phyloP scores from a whole-genome alignment of 129 eudicot species.

The Artemisia argyi region DNA sequence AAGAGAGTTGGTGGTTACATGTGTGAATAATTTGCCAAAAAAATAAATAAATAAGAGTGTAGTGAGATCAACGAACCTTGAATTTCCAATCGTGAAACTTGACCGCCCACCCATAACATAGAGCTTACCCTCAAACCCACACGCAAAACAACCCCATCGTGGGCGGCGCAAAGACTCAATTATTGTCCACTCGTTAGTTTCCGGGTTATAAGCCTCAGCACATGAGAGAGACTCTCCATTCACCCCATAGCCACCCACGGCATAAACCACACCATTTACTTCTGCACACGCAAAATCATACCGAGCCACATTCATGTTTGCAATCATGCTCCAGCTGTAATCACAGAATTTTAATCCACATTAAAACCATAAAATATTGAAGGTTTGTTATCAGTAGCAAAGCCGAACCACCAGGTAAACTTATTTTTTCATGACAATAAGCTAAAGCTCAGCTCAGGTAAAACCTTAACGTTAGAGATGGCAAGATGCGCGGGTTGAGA shows the following conservation, averaged over 20 bases:
- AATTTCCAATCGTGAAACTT: constrained; percentile 95
- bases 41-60: background rate
- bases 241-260: constrained; percentile 81
- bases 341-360: constrained; percentile 10
- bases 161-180: constrained; percentile 90
- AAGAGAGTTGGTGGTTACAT: too few species aligned
- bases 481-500: too few species aligned
- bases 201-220: constrained; percentile 86
- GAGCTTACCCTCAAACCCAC: constrained; percentile 80
- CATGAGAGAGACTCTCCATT: constrained; percentile 80
- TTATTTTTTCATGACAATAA: too few species aligned
- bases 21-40: too few species aligned
- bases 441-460: too few species aligned
- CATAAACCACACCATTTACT: constrained; percentile 76
- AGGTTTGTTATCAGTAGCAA: background rate
- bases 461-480: too few species aligned
- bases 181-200: constrained; percentile 59
- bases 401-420: background rate
- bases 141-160: constrained; percentile 92
- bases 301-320: constrained; percentile 78
- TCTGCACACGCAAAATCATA: constrained; percentile 93
- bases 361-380: constrained; percentile 14
- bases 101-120: constrained; percentile 97
- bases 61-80: constrained; percentile 52
- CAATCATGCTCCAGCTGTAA: constrained; percentile 90